Evolutionary conservation across 495 filamentous ascomycete genomes (phyloP), one percentile per base, ranked within the genome.

Genomic region (Aspergillus conjunctus): DNA sequence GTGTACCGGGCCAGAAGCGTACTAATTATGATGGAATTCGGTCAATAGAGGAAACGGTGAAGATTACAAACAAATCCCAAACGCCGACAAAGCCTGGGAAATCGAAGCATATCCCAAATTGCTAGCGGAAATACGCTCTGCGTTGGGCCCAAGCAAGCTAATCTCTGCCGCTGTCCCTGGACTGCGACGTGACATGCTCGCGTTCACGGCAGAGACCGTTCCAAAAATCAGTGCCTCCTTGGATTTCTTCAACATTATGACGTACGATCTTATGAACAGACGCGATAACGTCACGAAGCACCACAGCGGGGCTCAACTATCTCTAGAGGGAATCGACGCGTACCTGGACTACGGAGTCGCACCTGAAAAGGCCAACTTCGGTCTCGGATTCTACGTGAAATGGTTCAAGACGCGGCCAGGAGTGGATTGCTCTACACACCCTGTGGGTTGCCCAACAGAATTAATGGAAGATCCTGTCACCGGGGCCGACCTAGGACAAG

Each of bases 211-310:
- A 8, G 68, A 82, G 26, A 87, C 81, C 1, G 76, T 87, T 0
- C 87, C 88, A 2, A 64, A 71, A 33, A 89, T 92, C 68, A 84
- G 78, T 71, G 66, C 75, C 37, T 81, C 85, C 0, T 74, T 91
- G 11, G 88, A 91, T 69, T 88, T 89, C 71, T 75, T 91, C 67
- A 92, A 91, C 67, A 80, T 92, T 54, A 92, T 92, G 89, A 84
- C 83, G 21, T 92, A 92, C 72, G 89, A 92, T 60, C 68, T 92
- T 43, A 88, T 89, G 83, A 91, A 91, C 73, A 82, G 88, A 26
- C 83, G 89, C 17, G 86, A 91, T 65, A 84, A 75, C 57, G 69
- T 85, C 7, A 91, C 88, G 5, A 83, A 80, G 57, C 88, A 91
- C 65, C 86, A 89, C 64, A 88, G 84, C 14, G 83, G 85, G 32